Evolutionary conservation across 2,329 filamentous ascomycete genomes (phyloP), one percentile per base, ranked within the genome.

Genomic region (Endocalyx cinctus): DNA sequence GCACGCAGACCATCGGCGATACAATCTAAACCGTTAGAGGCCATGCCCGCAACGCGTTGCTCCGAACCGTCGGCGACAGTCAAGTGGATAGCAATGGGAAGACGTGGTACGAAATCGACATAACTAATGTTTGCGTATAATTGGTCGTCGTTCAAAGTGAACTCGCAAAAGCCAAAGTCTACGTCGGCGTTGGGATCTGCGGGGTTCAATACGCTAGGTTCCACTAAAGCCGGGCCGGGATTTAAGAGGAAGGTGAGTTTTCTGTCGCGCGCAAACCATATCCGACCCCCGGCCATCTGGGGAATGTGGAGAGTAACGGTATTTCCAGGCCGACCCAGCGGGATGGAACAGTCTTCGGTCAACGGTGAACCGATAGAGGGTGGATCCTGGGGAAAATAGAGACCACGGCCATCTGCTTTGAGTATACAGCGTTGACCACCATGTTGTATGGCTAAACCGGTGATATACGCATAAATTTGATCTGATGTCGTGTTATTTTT

Each of bases 111-210:
- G 51, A 84, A 84, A 55, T 84, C 79, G 27, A 84, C 79, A 50
- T 81, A 77, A 50, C 67, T 75, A 57, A 84, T 81, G 41, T 80
- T 80, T 35, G 72, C 75, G 46, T 74, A 80, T 4, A 81, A 62
- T 55, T 78, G 70, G 31, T 63, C 59, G 28, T 50, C 44, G 50
- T 78, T 77, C 52, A 70, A 73, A 2, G 77, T 80, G 52, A 81
- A 78, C 54, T 79, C 76, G 58, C 68, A 73, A 50, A 79, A 80
- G 26, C 63, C 63, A 60, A 76, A 80, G 42, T 69, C 62, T 23
- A 68, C 60, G 23, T 62, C 56, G 28, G 64, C 64, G 42, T 79
- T 79, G 6, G 67, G 61, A 41, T 80, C 76, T 7, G 65, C 64
- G 0, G 70, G 66, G 50, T 84, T 84, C 10, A 75, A 70, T n/a